Conservation (phyloP, 139 green algal genomes). For the Chlorella sp. region DNA sequence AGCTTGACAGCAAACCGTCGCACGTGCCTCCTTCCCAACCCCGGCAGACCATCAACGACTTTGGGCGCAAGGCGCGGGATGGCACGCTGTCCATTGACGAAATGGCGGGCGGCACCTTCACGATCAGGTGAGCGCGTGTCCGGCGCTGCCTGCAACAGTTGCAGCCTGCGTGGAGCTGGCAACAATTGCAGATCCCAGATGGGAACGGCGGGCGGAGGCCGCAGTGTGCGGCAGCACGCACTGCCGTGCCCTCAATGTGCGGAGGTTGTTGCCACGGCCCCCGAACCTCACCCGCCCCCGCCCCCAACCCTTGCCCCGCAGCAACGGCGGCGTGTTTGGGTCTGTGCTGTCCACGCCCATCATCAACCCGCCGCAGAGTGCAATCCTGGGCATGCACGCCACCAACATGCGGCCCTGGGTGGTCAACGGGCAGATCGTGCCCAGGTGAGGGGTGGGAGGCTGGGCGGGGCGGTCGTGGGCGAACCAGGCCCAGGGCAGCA, state of each 20-base stretch:
- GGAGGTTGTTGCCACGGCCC: too few relatives aligned
- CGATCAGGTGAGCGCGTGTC: slow-evolving; percentile 72
- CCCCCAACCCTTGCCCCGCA: background rate
- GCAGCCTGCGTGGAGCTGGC: background rate
- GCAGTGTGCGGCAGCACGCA: background rate
- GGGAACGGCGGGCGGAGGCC: too few relatives aligned
- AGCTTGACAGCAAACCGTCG: background rate
- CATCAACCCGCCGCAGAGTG: slow-evolving; percentile 97
- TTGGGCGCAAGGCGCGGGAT: slow-evolving; percentile 96
- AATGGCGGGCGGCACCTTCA: slow-evolving; percentile 99
- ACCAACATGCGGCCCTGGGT: slow-evolving; percentile 90
- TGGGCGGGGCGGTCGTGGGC: too few relatives aligned
- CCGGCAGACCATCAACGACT: slow-evolving; percentile 72
- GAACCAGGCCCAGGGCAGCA: too few relatives aligned
- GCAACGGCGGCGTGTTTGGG: slow-evolving; percentile 98
- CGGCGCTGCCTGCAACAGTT: background rate
- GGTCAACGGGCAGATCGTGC: slow-evolving; percentile 82
- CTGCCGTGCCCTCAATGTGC: background rate
- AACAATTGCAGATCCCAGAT: background rate
- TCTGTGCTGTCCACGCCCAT: slow-evolving; percentile 96
- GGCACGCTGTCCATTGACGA: slow-evolving; percentile 97
- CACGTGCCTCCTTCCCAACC: background rate
- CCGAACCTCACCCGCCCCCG: background rate
- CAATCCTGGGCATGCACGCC: slow-evolving; percentile 98
- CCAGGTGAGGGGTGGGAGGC: slow-evolving; percentile 40